These are phyloP conservation scores for Pyrrhoderma lamaoense DNA, from an alignment of 1,284 basidiomycete species.

Conservation along the genomic window DNA sequence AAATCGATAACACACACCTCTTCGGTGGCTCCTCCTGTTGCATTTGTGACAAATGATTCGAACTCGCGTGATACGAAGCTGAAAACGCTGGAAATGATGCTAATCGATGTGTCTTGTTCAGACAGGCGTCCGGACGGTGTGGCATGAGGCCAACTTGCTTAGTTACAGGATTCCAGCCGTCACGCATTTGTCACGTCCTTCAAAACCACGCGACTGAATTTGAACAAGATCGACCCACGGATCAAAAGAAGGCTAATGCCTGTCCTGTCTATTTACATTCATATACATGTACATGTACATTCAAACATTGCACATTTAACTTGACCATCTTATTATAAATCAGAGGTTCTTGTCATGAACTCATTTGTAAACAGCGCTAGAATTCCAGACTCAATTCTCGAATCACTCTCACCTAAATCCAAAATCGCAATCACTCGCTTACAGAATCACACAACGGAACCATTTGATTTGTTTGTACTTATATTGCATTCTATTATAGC, in stretches of 20 bases:
- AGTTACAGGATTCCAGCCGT: background rate
- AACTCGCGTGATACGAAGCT: conserved; percentile 64
- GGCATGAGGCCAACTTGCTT: conserved; percentile 5
- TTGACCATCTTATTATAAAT: too few relatives aligned
- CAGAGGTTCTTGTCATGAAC: too few relatives aligned
- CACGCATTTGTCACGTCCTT: background rate
- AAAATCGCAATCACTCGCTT: conserved; percentile 38
- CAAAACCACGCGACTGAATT: too few relatives aligned
- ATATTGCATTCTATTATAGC: too few relatives aligned
- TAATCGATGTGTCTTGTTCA: conserved; percentile 2
- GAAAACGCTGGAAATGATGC: conserved; percentile 58
- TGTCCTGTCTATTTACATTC: too few relatives aligned
- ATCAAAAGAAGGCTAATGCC: too few relatives aligned
- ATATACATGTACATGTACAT: too few relatives aligned
- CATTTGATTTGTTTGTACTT: conserved; percentile 40
- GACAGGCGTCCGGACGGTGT: conserved; percentile 3
- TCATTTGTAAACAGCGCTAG: background rate
- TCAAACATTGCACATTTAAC: too few relatives aligned
- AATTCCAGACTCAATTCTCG: conserved; percentile 19
- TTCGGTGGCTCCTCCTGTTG: conserved; percentile 40
- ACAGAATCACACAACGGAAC: conserved; percentile 30
- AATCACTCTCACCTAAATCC: conserved; percentile 29
- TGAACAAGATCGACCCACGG: background rate
- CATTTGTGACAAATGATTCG: conserved; percentile 59
- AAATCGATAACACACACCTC: conserved; percentile 22